Percentiles rank a stretch among this genome's conserved stretches.
phyloP scores from a whole-genome alignment of 257 asterid genomes.

The Solanum verrucosum region DNA sequence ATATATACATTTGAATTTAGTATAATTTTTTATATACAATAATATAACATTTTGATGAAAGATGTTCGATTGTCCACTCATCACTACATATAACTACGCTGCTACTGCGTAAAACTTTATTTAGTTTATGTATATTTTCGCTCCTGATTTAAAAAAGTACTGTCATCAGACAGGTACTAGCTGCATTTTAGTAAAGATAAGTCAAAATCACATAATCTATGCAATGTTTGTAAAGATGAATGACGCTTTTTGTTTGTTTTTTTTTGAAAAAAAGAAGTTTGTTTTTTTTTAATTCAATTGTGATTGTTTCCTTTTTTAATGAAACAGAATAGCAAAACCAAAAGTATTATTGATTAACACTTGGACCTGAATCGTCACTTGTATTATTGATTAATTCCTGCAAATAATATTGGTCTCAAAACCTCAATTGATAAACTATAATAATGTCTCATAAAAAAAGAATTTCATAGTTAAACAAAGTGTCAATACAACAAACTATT shows the following conservation, averaged over 20 bases:
- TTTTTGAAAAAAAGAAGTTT: neutral
- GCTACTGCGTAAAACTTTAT: neutral
- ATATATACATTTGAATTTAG: too few relatives aligned
- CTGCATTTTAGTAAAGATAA: neutral
- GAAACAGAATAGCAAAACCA: neutral
- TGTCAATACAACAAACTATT: neutral
- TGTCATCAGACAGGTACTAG: neutral
- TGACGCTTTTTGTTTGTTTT: neutral
- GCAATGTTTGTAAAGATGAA: neutral
- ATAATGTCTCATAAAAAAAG: neutral
- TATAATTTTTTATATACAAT: too few relatives aligned
- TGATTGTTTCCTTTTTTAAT: neutral
- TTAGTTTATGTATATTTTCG: neutral
- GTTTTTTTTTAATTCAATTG: neutral
- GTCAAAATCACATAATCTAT: neutral
- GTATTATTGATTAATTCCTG: neutral
- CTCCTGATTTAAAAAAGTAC: neutral
- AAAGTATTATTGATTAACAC: neutral
- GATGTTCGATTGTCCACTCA: too few relatives aligned
- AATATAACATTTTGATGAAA: too few relatives aligned
- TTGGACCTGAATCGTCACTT: neutral
- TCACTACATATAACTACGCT: too few relatives aligned
- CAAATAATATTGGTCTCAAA: neutral
- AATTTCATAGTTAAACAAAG: neutral
- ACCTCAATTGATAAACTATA: neutral